Percentiles rank a stretch among this genome's conserved stretches.
Evolutionary conservation across 2,329 filamentous ascomycete genomes (phyloP).

Genomic region (Dothidotthia symphoricarpi): DNA sequence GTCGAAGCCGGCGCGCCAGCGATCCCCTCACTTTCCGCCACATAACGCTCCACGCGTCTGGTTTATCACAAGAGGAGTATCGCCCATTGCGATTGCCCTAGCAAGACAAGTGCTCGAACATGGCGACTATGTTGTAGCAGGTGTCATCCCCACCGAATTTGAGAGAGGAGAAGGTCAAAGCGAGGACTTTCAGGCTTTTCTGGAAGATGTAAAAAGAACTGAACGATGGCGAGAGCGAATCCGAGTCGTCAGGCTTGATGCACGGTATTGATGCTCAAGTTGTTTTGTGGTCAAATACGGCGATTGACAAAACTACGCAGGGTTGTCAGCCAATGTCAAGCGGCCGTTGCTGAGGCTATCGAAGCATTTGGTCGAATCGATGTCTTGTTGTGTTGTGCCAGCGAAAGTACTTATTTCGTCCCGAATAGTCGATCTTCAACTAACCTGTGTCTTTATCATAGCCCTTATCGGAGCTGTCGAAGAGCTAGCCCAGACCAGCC

Average conservation of each 20-base stretch:
- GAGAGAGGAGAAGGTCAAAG: conserved; percentile 67
- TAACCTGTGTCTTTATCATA: conserved; percentile 34
- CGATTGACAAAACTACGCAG: conserved; percentile 30
- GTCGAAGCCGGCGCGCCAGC: conserved; percentile 35
- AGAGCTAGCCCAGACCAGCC: conserved; percentile 72
- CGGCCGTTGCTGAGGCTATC: conserved; percentile 82
- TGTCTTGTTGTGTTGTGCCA: conserved; percentile 85
- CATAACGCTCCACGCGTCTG: conserved; percentile 76
- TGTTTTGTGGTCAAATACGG: background rate
- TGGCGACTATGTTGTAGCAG: conserved; percentile 86
- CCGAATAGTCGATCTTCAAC: background rate
- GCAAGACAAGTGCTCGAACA: conserved; percentile 81
- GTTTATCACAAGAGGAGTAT: conserved; percentile 85
- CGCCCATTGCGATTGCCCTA: conserved; percentile 79
- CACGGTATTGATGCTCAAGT: conserved; percentile 41
- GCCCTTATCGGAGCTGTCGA: conserved; percentile 88
- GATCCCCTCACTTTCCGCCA: conserved; percentile 55
- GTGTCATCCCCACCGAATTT: conserved; percentile 74
- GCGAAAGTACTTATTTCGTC: conserved; percentile 61
- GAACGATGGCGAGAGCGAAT: conserved; percentile 81
- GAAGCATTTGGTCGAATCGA: conserved; percentile 83
- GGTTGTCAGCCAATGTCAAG: conserved; percentile 70
- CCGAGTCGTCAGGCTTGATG: conserved; percentile 59
- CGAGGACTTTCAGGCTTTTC: conserved; percentile 75
- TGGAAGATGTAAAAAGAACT: conserved; percentile 65